phyloP scores from a whole-genome alignment of 108 stramenopile genomes.

The Thalassiosira profunda region DNA sequence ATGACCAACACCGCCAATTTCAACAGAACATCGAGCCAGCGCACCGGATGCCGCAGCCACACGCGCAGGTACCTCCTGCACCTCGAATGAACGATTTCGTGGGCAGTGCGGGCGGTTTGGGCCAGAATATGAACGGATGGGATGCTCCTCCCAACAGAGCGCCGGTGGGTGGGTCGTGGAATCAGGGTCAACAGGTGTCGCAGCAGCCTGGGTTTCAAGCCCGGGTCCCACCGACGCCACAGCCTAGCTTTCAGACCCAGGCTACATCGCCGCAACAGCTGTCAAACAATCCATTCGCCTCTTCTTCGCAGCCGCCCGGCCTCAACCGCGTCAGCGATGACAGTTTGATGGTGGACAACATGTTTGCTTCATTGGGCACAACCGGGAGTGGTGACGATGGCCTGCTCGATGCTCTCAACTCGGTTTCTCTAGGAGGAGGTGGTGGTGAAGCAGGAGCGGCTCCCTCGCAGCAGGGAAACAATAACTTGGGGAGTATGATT shows the following conservation, averaged over 20 bases:
- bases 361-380: conserved; percentile 42
- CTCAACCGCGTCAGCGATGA: conserved; percentile 28
- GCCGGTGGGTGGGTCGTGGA: conserved; percentile 27
- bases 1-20: conserved; percentile 22
- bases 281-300: conserved; percentile 16
- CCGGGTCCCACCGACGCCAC: too few species aligned
- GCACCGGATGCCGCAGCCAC: background rate
- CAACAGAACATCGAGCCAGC: conserved; percentile 20
- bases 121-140: conserved; percentile 30
- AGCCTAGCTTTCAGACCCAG: conserved; percentile 32
- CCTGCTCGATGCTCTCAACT: conserved; percentile 40
- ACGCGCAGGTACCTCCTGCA: background rate
- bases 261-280: background rate
- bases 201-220: conserved; percentile 11
- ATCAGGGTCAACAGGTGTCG: conserved; percentile 17
- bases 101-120: conserved; percentile 5
- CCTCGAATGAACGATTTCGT: conserved; percentile 16
- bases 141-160: conserved; percentile 7
- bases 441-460: too few species aligned
- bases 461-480: conserved; percentile 30
- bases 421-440: conserved; percentile 31
- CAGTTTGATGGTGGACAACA: conserved; percentile 49
- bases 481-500: conserved; percentile 21
- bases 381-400: conserved; percentile 26
- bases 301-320: conserved; percentile 1